phyloP scores from a whole-genome alignment of 2,329 filamentous ascomycete genomes.

The Cyanodermella asteris region DNA sequence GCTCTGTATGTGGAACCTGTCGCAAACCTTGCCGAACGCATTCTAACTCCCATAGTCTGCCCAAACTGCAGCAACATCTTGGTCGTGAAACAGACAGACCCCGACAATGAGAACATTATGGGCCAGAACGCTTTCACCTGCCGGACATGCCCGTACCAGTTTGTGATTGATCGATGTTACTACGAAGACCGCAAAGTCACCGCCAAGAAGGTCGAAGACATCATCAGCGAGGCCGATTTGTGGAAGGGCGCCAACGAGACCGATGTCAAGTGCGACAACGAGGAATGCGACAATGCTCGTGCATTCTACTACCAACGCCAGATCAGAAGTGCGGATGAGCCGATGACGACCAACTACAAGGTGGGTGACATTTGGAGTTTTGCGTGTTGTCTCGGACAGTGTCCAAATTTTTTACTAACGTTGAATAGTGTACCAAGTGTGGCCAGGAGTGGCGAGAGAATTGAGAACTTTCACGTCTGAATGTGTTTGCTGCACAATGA shows the following conservation, averaged over 20 bases:
- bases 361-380: slow-evolving; percentile 21
- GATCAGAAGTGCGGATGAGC: slow-evolving; percentile 94
- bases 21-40: no score
- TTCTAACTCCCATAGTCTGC: slow-evolving; percentile 22
- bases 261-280: slow-evolving; percentile 33
- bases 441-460: slow-evolving; percentile 27
- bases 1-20: no score
- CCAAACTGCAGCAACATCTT: slow-evolving; percentile 28
- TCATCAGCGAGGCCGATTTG: slow-evolving; percentile 68
- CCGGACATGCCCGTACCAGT: slow-evolving; percentile 85
- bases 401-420: slow-evolving; percentile 5
- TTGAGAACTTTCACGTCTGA: no score
- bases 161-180: slow-evolving; percentile 55
- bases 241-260: slow-evolving; percentile 86
- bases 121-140: slow-evolving; percentile 71
- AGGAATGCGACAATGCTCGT: slow-evolving; percentile 58
- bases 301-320: slow-evolving; percentile 94
- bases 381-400: slow-evolving; percentile 5
- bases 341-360: slow-evolving; percentile 93
- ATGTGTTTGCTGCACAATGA: no score
- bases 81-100: slow-evolving; percentile 21
- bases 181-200: slow-evolving; percentile 64
- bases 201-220: slow-evolving; percentile 70
- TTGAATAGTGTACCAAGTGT: slow-evolving; percentile 22
- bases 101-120: slow-evolving; percentile 15